Evolutionary conservation across 768 basidiomycete genomes (phyloP), one percentile per base, ranked within the genome.

Genomic region (Galerina sulciceps): DNA sequence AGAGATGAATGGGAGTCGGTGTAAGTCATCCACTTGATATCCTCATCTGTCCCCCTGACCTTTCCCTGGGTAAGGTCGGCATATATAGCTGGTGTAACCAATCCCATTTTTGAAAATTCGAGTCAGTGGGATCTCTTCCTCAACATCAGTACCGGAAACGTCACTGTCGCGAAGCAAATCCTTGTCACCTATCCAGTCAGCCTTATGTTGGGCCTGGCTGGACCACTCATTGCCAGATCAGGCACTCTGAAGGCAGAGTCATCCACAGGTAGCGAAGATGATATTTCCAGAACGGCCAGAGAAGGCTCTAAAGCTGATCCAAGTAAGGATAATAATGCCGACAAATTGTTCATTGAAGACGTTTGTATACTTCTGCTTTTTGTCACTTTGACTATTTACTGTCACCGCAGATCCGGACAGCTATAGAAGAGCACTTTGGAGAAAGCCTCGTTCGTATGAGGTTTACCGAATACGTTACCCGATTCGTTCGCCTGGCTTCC

Each of bases 41-140:
- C 22, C 11, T 11, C 8, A 26, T 18, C 35, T 60, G 8, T 31
- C 52, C 17, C 17, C 11, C 10, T 47, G 46, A 17, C 58, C 46
- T 45, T 13, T 15, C 36, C 37, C 9, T 61, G 50, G 4, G 36
- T 38, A 62, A 94, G 94, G 38, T 88, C 91, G 4, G 96, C 93
- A 11, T 99, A 89, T 69, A 95, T 99, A 52, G 97, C 96, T 10
- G 97, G 97, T 1, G 96, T 99, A 2, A 96, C 93, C 1, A 99
- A 99, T 67, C 97, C 96, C 2, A 94, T 98, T 45, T 98, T 98
- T 73, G 94, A 96, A 67, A 80, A 89, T 1, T 84, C 90, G 0
- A 86, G 88, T 0, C 82, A 85, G 11, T 99, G 97, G 97, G 97
- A 99, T 72, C 78, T 99, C 8, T 79, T 98, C 40, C 91, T 96